Percentiles rank a stretch among this genome's conserved stretches.
These are phyloP conservation scores for Exserohilum rostratum DNA, from an alignment of 2,329 filamentous ascomycete species.

Conservation along the genomic window DNA sequence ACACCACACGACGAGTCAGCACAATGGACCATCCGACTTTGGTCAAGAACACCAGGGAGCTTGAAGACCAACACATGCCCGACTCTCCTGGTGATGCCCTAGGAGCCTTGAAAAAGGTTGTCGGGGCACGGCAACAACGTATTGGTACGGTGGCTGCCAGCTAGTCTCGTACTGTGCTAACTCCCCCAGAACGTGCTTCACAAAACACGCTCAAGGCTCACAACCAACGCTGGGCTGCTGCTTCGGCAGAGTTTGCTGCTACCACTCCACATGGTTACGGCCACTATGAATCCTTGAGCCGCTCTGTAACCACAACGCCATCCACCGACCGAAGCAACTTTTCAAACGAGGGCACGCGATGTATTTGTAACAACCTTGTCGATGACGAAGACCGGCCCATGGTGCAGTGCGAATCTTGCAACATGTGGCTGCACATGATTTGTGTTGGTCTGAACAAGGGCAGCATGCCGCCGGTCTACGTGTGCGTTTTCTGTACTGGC, in stretches of 20 bases:
- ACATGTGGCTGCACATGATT: conserved; percentile 65
- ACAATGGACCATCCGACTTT: conserved; percentile 42
- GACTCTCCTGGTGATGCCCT: conserved; percentile 49
- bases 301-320: conserved; percentile 59
- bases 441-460: conserved; percentile 62
- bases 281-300: conserved; percentile 41
- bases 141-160: conserved; percentile 33
- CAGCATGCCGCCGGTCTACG: conserved; percentile 51
- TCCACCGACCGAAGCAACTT: conserved; percentile 60
- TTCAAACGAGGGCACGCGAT: conserved; percentile 60
- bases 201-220: conserved; percentile 50
- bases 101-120: conserved; percentile 49
- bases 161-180: conserved; percentile 23
- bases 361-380: conserved; percentile 59
- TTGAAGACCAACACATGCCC: conserved; percentile 32
- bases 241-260: conserved; percentile 43
- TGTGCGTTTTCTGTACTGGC: conserved; percentile 51
- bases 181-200: conserved; percentile 34
- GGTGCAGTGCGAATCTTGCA: conserved; percentile 68
- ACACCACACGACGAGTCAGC: conserved; percentile 38
- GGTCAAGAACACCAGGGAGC: conserved; percentile 25
- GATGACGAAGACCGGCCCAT: conserved; percentile 61
- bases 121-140: conserved; percentile 46
- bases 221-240: conserved; percentile 54
- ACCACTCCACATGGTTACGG: conserved; percentile 25